phyloP scores from a whole-genome alignment of 768 basidiomycete genomes.

The Suillus clintonianus region DNA sequence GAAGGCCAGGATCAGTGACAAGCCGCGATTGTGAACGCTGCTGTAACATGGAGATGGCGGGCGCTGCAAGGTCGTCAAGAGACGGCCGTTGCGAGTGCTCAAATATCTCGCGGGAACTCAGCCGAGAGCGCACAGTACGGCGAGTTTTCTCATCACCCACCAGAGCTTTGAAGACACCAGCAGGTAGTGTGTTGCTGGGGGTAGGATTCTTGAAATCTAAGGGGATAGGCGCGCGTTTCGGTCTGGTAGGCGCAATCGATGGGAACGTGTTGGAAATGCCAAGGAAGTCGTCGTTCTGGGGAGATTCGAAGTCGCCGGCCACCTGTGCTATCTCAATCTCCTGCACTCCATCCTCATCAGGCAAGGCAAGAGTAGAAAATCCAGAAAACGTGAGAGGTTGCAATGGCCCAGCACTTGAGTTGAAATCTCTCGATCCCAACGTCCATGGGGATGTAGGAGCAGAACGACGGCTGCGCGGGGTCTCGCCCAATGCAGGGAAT shows the following conservation, averaged over 20 bases:
- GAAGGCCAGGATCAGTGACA: constrained; percentile 57
- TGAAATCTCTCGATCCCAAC: constrained; percentile 25
- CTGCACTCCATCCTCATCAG: constrained; percentile 13
- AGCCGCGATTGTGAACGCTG: constrained; percentile 54
- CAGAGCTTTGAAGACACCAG: constrained; percentile 83
- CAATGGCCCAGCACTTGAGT: constrained; percentile 22
- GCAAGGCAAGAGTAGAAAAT: constrained; percentile 46
- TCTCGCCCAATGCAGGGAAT: constrained; percentile 61
- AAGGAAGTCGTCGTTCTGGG: constrained; percentile 13
- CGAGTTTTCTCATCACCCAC: constrained; percentile 69
- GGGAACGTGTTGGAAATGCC: constrained; percentile 11
- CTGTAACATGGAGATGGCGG: constrained; percentile 64
- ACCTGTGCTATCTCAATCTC: constrained; percentile 14
- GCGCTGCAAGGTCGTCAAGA: constrained; percentile 74
- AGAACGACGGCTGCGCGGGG: constrained; percentile 51
- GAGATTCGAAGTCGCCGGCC: constrained; percentile 10
- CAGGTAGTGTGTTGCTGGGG: constrained; percentile 76
- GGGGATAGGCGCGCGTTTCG: constrained; percentile 75
- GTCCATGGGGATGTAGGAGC: constrained; percentile 42
- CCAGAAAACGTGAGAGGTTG: constrained; percentile 66
- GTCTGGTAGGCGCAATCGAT: constrained; percentile 25
- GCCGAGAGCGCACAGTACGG: constrained; percentile 70
- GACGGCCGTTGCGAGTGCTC: constrained; percentile 70
- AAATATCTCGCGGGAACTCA: constrained; percentile 73
- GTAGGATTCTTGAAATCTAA: constrained; percentile 72